Percentiles rank a stretch among this genome's conserved stretches.
Evolutionary conservation across 805 yeast genomes (phyloP).

Genomic region (Cyberlindnera euphorbiiphila): DNA sequence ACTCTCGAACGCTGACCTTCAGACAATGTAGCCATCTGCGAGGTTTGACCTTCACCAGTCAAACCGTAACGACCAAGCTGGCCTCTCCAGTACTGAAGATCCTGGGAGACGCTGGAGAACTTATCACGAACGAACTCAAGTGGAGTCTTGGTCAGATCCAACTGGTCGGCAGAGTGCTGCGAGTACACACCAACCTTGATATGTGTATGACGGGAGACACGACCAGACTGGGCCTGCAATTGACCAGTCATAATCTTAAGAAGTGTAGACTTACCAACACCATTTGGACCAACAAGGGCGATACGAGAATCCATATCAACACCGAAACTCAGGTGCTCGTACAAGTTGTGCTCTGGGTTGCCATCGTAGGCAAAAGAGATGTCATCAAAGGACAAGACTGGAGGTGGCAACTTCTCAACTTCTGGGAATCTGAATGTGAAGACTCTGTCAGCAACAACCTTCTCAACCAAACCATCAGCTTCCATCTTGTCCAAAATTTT

Average conservation of each 20-base stretch:
- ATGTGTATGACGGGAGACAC: conserved; percentile 96
- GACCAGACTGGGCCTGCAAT: conserved; percentile 83
- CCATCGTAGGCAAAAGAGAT: conserved; percentile 91
- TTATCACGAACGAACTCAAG: conserved; percentile 96
- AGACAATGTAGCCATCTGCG: conserved; percentile 96
- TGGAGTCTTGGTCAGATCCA: conserved; percentile 92
- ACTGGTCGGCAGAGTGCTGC: conserved; percentile 97
- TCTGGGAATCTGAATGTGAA: conserved; percentile 93
- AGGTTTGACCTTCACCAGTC: conserved; percentile 98
- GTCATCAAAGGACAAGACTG: conserved; percentile 94
- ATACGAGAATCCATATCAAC: conserved; percentile 99
- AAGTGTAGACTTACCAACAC: conserved; percentile 97
- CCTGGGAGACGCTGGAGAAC: conserved; percentile 87
- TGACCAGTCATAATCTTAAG: conserved; percentile 96
- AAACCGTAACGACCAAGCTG: conserved; percentile 97
- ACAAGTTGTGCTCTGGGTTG: conserved; percentile 77
- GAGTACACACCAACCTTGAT: conserved; percentile 98
- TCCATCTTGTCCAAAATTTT: conserved; percentile 99
- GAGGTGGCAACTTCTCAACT: conserved; percentile 97
- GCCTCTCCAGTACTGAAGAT: conserved; percentile 97
- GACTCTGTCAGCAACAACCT: conserved; percentile 89
- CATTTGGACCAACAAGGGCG: conserved; percentile 97
- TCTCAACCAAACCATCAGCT: conserved; percentile 94
- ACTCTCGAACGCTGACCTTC: conserved; percentile 99
- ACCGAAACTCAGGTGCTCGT: conserved; percentile 91